phyloP scores from a whole-genome alignment of 768 basidiomycete genomes.

The Trichaptum fuscoviolaceum region DNA sequence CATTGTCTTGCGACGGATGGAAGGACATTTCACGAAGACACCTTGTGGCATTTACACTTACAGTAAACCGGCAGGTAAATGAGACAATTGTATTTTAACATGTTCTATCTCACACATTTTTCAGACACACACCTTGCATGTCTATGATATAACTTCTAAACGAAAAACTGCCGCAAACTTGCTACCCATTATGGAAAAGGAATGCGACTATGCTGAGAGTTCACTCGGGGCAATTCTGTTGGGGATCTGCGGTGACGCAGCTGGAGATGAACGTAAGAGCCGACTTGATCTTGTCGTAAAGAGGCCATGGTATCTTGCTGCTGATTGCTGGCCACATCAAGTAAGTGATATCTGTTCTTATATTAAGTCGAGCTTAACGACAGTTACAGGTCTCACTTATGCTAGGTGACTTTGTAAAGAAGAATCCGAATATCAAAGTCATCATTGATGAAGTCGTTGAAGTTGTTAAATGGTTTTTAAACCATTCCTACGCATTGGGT shows the following conservation, averaged over 20 bases:
- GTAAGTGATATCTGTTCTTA: no score
- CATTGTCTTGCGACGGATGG: conserved; percentile 27
- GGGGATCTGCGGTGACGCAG: conserved; percentile 21
- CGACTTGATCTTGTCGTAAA: conserved; percentile 13
- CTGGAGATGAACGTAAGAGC: conserved; percentile 12
- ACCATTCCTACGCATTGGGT: conserved; percentile 25
- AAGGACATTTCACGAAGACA: conserved; percentile 23
- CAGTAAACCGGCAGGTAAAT: conserved; percentile 20
- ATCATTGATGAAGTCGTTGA: conserved; percentile 17
- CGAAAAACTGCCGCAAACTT: conserved; percentile 24
- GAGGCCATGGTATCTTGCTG: conserved; percentile 12
- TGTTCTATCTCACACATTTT: no score
- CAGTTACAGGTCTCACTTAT: conserved; percentile 19
- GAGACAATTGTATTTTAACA: neutral
- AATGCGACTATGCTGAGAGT: conserved; percentile 19
- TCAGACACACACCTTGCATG: conserved; percentile 17
- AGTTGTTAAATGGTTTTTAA: conserved; percentile 29
- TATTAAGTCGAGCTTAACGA: no score
- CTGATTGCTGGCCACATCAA: conserved; percentile 19
- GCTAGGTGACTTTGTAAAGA: conserved; percentile 28
- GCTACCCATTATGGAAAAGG: conserved; percentile 19
- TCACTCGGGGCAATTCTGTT: conserved; percentile 20
- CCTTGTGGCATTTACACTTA: conserved; percentile 22
- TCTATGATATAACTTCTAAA: conserved; percentile 19
- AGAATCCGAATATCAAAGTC: conserved; percentile 13